phyloP scores from a whole-genome alignment of 768 basidiomycete species.

The Tylopilus sp. region DNA sequence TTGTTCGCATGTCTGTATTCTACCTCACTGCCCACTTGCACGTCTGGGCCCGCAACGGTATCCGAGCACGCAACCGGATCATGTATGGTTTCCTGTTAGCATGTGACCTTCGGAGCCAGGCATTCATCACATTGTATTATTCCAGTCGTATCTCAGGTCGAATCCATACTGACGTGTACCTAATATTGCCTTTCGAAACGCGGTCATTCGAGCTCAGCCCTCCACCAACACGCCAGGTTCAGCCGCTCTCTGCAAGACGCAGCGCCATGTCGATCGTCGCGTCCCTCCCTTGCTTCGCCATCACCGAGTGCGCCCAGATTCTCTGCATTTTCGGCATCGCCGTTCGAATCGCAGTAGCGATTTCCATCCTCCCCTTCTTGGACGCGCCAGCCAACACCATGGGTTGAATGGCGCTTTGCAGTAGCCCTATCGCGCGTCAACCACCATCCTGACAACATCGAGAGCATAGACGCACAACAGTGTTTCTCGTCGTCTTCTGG shows the following conservation, averaged over 20 bases:
- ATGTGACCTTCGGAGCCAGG: too few species aligned
- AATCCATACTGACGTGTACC: too few species aligned
- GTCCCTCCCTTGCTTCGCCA: slow-evolving; percentile 2
- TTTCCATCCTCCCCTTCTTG: background rate
- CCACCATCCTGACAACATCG: background rate
- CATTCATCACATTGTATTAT: too few species aligned
- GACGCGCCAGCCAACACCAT: background rate
- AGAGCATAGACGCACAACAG: background rate
- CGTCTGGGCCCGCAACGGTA: too few species aligned
- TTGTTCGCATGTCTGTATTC: too few species aligned
- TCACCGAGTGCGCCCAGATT: background rate
- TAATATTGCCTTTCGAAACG: too few species aligned
- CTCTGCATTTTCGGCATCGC: slow-evolving; percentile 1
- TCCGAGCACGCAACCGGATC: too few species aligned
- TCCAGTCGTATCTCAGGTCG: too few species aligned
- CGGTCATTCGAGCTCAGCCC: too few species aligned
- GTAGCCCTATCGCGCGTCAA: background rate
- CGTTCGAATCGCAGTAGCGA: background rate
- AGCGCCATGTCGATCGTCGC: background rate
- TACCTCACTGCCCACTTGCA: too few species aligned
- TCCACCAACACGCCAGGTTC: background rate
- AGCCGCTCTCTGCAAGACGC: background rate
- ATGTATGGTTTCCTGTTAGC: too few species aligned
- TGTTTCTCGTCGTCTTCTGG: slow-evolving; percentile 2
- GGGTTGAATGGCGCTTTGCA: background rate